Evolutionary conservation across 352 stramenopile species (phyloP).

Genomic region (Pelagophyceae sp.): DNA sequence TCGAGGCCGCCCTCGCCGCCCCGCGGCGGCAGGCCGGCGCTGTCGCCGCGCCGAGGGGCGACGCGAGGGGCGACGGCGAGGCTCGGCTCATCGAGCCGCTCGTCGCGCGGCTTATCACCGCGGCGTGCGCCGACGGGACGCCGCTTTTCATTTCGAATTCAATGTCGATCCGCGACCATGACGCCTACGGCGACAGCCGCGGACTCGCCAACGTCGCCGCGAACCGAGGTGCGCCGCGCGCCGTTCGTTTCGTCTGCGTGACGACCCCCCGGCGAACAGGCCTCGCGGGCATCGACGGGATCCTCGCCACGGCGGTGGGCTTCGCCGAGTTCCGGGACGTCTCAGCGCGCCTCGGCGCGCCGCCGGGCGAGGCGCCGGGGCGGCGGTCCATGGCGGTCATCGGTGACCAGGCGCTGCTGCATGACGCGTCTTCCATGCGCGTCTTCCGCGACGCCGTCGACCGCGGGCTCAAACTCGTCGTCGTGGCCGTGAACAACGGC

Average conservation of each 20-base stretch:
- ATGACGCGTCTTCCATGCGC: not conserved
- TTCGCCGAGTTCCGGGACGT: not conserved
- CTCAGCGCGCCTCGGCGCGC: too few relatives aligned
- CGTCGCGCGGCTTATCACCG: not conserved
- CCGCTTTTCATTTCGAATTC: slow-evolving; percentile 10
- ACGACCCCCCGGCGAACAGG: slow-evolving; percentile 10
- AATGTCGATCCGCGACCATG: slow-evolving; percentile 7
- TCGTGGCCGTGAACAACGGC: slow-evolving; percentile 6
- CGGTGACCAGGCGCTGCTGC: slow-evolving; percentile 11
- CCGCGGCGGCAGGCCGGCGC: too few relatives aligned
- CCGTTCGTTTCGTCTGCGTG: too few relatives aligned
- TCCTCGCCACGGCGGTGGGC: slow-evolving; percentile 7
- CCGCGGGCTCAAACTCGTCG: not conserved
- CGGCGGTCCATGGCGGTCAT: not conserved
- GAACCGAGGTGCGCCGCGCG: too few relatives aligned
- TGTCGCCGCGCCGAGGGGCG: too few relatives aligned
- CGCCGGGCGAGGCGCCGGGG: too few relatives aligned
- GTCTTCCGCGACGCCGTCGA: not conserved
- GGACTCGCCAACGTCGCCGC: not conserved
- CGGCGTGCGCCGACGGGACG: not conserved
- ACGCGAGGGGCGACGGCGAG: too few relatives aligned
- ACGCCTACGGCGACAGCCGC: not conserved
- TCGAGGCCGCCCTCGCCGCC: not conserved
- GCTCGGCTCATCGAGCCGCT: not conserved
- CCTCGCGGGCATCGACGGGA: slow-evolving; percentile 16